Conservation (phyloP, 2,329 filamentous ascomycete species). For the Metarhizium anisopliae region DNA sequence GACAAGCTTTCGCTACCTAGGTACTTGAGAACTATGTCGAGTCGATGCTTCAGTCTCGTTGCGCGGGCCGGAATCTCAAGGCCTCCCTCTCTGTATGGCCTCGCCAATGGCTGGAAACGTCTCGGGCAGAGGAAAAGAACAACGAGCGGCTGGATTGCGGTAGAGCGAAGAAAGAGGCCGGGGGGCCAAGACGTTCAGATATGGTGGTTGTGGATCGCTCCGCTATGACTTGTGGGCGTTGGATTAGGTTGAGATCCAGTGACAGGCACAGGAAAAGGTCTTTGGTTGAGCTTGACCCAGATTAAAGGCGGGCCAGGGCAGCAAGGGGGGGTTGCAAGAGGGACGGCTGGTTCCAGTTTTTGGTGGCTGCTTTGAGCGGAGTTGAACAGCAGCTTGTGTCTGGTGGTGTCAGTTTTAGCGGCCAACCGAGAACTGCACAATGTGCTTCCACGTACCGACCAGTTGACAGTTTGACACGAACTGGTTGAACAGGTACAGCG, state of each 20-base stretch:
- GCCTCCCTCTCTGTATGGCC: not conserved
- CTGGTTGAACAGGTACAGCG: not conserved
- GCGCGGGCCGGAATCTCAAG: not conserved
- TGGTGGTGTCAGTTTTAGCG: not conserved
- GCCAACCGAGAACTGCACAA: not conserved
- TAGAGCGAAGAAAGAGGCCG: not conserved
- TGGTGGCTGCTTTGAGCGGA: not conserved
- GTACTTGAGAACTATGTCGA: not conserved
- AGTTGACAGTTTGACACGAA: no score
- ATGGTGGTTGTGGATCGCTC: slow-evolving; percentile 5
- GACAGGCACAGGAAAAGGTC: not conserved
- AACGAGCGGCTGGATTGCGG: slow-evolving; percentile 4
- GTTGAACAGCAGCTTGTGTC: not conserved
- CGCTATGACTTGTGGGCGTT: slow-evolving; percentile 3
- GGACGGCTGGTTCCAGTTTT: not conserved
- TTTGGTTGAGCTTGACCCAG: not conserved
- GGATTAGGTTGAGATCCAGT: not conserved
- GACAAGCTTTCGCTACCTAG: not conserved
- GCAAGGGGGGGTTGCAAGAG: not conserved
- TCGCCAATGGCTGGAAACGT: not conserved
- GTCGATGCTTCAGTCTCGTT: not conserved
- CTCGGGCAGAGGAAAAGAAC: not conserved
- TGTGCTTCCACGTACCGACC: not conserved
- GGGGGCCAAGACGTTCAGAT: not conserved
- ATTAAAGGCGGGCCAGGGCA: not conserved